Conservation (phyloP, 495 filamentous ascomycete species). For the Aspergillus sclerotiicarbonarius region DNA sequence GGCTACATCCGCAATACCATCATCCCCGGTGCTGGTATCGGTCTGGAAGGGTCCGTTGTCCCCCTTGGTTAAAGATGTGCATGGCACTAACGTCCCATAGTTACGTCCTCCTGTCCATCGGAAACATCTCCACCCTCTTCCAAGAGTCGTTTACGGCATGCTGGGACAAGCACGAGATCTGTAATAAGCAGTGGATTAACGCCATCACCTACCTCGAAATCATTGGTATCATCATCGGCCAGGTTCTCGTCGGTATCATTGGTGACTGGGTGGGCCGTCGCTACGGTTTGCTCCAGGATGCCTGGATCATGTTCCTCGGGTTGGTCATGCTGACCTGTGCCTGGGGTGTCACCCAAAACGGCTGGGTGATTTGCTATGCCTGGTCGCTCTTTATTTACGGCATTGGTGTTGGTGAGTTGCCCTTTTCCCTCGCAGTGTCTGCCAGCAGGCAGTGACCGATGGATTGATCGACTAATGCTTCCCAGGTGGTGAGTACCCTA, state of each 20-base stretch:
- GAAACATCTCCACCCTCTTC: conserved; percentile 5
- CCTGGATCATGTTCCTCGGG: conserved; percentile 87
- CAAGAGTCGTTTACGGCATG: neutral
- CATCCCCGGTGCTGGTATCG: conserved; percentile 3
- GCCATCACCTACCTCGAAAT: conserved; percentile 1
- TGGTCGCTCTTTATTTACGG: conserved; percentile 90
- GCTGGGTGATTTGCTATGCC: conserved; percentile 91
- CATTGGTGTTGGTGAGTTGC: conserved; percentile 69
- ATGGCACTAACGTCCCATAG: neutral
- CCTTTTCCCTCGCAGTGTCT: too few species aligned
- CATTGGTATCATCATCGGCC: neutral
- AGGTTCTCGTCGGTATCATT: neutral
- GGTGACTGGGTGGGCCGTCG: conserved; percentile 71
- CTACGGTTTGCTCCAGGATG: conserved; percentile 91
- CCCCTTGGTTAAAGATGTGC: neutral
- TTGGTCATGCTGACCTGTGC: conserved; percentile 81
- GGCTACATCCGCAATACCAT: neutral
- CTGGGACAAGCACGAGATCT: conserved; percentile 2
- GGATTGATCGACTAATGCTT: conserved; percentile 12
- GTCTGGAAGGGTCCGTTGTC: neutral
- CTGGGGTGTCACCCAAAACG: conserved; percentile 79
- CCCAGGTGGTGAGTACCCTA: conserved; percentile 78
- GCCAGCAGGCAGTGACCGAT: too few species aligned
- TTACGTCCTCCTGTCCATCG: conserved; percentile 5
- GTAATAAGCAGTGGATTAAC: neutral